Conservation (phyloP, 805 yeast species). For the Wickerhamia fluorescens region DNA sequence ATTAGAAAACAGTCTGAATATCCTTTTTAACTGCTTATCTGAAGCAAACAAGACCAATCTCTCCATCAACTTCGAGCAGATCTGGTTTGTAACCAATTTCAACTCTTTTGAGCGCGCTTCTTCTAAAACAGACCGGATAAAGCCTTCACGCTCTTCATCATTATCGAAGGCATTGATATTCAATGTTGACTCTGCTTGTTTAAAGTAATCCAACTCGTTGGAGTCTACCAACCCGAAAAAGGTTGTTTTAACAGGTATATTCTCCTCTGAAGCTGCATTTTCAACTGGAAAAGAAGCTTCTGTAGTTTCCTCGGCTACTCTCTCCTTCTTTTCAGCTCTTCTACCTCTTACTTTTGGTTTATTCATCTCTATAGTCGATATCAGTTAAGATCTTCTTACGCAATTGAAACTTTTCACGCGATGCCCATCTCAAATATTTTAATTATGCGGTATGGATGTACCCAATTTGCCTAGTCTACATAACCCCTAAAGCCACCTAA, state of each 20-base stretch:
- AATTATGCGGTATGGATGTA: too few relatives aligned
- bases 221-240: constrained; percentile 87
- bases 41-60: constrained; percentile 65
- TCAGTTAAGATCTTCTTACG: too few relatives aligned
- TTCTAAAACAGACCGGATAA: constrained; percentile 70
- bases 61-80: constrained; percentile 89
- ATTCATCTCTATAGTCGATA: not conserved
- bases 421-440: constrained; percentile 5
- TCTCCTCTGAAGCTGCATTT: constrained; percentile 6
- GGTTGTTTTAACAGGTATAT: constrained; percentile 22
- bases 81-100: constrained; percentile 87
- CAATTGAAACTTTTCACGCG: too few relatives aligned
- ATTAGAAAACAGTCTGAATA: constrained; percentile 65
- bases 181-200: constrained; percentile 82
- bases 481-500: too few relatives aligned
- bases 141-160: constrained; percentile 65
- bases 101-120: constrained; percentile 87
- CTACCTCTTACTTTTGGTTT: constrained; percentile 33
- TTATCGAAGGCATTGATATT: constrained; percentile 71
- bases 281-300: constrained; percentile 4
- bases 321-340: constrained; percentile 29
- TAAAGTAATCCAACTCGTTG: constrained; percentile 83
- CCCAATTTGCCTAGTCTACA: too few relatives aligned
- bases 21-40: constrained; percentile 54
- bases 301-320: constrained; percentile 12